These are phyloP conservation scores for Aspergillus mulundensis DNA, from an alignment of 495 filamentous ascomycete species.

Conservation along the genomic window DNA sequence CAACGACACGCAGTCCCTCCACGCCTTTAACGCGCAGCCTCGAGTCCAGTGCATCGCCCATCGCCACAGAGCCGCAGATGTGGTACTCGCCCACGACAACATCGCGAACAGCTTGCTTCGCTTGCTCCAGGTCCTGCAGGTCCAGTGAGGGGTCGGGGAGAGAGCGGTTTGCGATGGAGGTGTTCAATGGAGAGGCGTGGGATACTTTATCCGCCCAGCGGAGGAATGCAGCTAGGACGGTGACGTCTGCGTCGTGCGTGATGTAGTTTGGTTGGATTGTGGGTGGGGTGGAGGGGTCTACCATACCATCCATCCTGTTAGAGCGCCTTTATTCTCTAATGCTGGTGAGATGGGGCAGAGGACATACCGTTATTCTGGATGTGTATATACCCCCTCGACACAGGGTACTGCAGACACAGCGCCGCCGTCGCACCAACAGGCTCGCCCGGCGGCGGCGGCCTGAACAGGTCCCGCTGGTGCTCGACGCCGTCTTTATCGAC, in stretches of 20 bases:
- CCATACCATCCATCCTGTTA: too few species aligned
- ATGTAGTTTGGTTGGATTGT: slow-evolving; percentile 27
- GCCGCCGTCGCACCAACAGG: slow-evolving; percentile 20
- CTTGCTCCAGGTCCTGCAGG: slow-evolving; percentile 17
- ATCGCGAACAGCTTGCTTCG: slow-evolving; percentile 19
- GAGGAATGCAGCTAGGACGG: slow-evolving; percentile 30
- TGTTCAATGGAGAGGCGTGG: slow-evolving; percentile 17
- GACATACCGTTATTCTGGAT: slow-evolving; percentile 31
- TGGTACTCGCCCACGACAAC: slow-evolving; percentile 12
- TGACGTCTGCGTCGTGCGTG: slow-evolving; percentile 34
- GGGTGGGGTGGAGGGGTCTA: slow-evolving; percentile 21
- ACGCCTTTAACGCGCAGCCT: slow-evolving; percentile 46
- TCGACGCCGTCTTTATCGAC: slow-evolving; percentile 14
- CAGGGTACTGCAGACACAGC: slow-evolving; percentile 28
- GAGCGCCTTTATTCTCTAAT: too few species aligned
- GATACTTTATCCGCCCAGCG: slow-evolving; percentile 23
- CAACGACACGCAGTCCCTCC: slow-evolving; percentile 48
- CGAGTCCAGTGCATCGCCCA: slow-evolving; percentile 53
- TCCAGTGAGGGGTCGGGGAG: slow-evolving; percentile 19
- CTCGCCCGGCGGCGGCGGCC: slow-evolving; percentile 6
- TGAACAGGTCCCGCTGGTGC: slow-evolving; percentile 19
- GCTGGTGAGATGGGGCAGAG: neutral
- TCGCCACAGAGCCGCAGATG: slow-evolving; percentile 48
- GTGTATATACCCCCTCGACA: slow-evolving; percentile 55
- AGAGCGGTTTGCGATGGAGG: slow-evolving; percentile 14